A percentile compares a stretch with the other conserved stretches of the same genome.
These are phyloP conservation scores for Metschnikowia henanensis DNA, from an alignment of 805 yeast species.

Conservation along the genomic window DNA sequence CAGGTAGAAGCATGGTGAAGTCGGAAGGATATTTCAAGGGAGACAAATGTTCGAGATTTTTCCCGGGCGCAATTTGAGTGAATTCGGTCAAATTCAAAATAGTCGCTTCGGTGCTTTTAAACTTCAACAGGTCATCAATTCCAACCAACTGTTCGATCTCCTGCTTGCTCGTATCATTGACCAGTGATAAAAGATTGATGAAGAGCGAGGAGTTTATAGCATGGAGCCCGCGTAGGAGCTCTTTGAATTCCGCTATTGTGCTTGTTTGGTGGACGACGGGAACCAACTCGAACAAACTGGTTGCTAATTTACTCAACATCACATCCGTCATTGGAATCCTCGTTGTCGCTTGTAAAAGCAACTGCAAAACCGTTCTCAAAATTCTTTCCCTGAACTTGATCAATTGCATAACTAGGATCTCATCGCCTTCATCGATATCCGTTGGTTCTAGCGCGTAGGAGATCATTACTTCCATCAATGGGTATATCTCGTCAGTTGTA, in stretches of 20 bases:
- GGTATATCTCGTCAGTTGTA: constrained; percentile 29
- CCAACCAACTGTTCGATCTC: constrained; percentile 37
- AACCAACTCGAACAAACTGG: constrained; percentile 32
- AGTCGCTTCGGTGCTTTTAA: constrained; percentile 12
- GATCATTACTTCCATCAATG: constrained; percentile 27
- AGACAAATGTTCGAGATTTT: constrained; percentile 20
- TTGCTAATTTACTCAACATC: constrained; percentile 25
- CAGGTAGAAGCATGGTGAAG: constrained; percentile 35
- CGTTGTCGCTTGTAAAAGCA: constrained; percentile 27
- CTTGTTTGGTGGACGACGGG: constrained; percentile 33
- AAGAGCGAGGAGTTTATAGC: constrained; percentile 30
- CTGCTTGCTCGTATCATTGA: constrained; percentile 22
- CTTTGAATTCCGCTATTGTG: constrained; percentile 23
- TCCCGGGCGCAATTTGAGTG: constrained; percentile 29
- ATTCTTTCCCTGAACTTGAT: constrained; percentile 33
- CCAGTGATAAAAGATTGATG: constrained; percentile 25
- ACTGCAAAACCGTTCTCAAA: constrained; percentile 27
- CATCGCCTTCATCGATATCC: constrained; percentile 29
- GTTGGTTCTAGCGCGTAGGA: constrained; percentile 32
- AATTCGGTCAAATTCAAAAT: constrained; percentile 25
- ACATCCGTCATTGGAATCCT: constrained; percentile 37
- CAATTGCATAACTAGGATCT: constrained; percentile 36
- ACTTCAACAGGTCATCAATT: constrained; percentile 24
- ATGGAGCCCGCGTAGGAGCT: constrained; percentile 28
- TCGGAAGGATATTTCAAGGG: constrained; percentile 33